Base-by-base conservation (phyloP, 2,329 filamentous ascomycete species). In the Stachybotrys echinatus region DNA sequence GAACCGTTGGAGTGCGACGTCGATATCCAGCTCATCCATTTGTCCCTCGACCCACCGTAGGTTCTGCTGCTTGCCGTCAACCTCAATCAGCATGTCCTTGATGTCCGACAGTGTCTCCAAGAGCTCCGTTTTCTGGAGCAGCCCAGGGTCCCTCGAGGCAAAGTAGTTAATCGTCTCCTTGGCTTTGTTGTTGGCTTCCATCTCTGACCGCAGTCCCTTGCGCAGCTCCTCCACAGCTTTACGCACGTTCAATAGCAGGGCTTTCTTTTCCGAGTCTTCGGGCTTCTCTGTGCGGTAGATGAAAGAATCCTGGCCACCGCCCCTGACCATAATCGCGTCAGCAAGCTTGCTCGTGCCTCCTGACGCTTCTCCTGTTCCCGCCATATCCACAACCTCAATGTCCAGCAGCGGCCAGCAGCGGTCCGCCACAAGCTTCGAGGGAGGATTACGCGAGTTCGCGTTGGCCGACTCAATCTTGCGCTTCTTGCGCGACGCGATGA, bases 51-150 rank as follows among this genome's bases (percentile, higher is more conserved):
- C 90, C 90, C 90, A 96, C 48, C 92, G 88, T 44, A 99, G 79
- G 64, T 94, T 96, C 65, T 97, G 90, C 67, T 96, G 92, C 61
- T 95, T 95, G 45, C 94, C 94, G 61, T 97, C 94, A 14, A 96
- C 89, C 60, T 99, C 94, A 57, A 99, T 92, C 49, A 96, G 81
- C 72, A 96, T 87, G 65, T 95, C 89, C 63, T 90, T 90, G 59
- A 87, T 84, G 54, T 85, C 83, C 2, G 89, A 90, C 10, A 91
- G 70, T 7, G 83, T 87, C 62, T 94, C 89, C 14, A 95, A 77
- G 3, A 94, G 73, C 51, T 92, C 88, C 0, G 87, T 84, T 67
- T 92, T 91, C 61, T 89, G 87, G 40, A 92, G 74, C 21, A 92
- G 75, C 1, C 85, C 84, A 1, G 88, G 84, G 54, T 94, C 89